Conservation (phyloP, 2,329 filamentous ascomycete genomes). For the Tolypocladium guangdongense region DNA sequence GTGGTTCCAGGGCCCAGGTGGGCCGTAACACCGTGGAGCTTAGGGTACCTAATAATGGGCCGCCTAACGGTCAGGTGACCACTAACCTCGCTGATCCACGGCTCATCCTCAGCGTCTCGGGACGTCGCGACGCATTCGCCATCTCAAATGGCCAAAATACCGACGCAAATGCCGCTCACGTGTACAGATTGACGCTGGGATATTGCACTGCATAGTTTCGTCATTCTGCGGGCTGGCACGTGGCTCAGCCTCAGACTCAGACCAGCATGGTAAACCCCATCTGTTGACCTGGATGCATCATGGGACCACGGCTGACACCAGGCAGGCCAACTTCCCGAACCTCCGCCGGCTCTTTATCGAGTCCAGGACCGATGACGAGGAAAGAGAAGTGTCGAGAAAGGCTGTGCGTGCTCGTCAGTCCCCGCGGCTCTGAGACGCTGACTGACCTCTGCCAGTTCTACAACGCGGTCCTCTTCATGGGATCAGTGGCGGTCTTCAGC, state of each 20-base stretch:
- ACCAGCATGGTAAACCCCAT: neutral
- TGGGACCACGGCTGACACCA: neutral
- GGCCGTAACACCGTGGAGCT: no score
- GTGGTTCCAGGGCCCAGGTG: no score
- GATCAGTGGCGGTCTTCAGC: conserved; percentile 89
- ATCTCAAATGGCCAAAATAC: neutral
- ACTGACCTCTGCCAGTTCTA: conserved; percentile 60
- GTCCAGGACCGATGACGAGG: conserved; percentile 82
- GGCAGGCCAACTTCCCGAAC: conserved; percentile 73
- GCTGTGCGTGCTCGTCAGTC: conserved; percentile 50
- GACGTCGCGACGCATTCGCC: neutral
- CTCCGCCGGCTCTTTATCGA: conserved; percentile 94
- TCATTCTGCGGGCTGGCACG: neutral
- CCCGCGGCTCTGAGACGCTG: neutral
- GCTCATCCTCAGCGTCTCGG: neutral
- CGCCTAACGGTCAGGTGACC: conserved; percentile 1
- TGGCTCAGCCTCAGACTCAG: neutral
- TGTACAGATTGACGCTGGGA: neutral
- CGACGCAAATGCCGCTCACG: neutral
- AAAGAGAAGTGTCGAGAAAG: conserved; percentile 85
- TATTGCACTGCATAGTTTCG: neutral
- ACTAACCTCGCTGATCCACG: neutral
- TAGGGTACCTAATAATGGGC: no score
- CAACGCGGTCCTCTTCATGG: conserved; percentile 93
- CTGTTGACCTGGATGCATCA: neutral